Evolutionary conservation across 2,329 filamentous ascomycete genomes (phyloP), one percentile per base, ranked within the genome.

Genomic region (Botrytis tulipae): DNA sequence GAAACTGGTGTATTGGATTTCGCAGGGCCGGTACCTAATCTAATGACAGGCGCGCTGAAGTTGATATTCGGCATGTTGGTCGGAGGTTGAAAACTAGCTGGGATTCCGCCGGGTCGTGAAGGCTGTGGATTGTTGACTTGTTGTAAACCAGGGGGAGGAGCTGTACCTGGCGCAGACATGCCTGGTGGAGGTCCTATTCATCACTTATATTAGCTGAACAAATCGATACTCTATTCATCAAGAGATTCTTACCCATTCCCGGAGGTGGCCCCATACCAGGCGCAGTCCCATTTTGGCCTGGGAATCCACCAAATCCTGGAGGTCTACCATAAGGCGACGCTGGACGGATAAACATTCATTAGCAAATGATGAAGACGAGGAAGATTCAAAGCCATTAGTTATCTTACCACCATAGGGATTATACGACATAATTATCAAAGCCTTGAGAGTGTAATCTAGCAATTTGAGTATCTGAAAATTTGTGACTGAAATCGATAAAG

Each of bases 1-100:
- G 83, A 80, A 29, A 76, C 68, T 3, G 79, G 78, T 35, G 78
- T 78, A n/a, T 83, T 81, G 40, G 90, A 85, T 80, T 93, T 93
- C n/a, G 88, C 83, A 4, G 90, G 88, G 6, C 91, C 88, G 1
- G 94, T 95, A 60, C 95, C 96, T 63, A 99, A 88, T 72, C 96
- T 93, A 80, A 99, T 98, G 74, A 98, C 94, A 73, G 95, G 95
- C 51, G 96, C 96, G 80, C 93, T 97, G 86, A 98, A 97, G 85
- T 99, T 98, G 86, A 99, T 97, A 82, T 97, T 97, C 70, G 95
- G 94, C 88, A 98, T 93, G 81, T 96, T 97, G 69, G 93, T 86
- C 16, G 95, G 95, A 67, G 94, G 90, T 85, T 97, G 93, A 84
- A 97, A 98, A 83, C 90, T 93, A 74, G 91, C 86, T 75, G 93